phyloP scores from a whole-genome alignment of 257 asterid species.

The Solanum stenotomum region DNA sequence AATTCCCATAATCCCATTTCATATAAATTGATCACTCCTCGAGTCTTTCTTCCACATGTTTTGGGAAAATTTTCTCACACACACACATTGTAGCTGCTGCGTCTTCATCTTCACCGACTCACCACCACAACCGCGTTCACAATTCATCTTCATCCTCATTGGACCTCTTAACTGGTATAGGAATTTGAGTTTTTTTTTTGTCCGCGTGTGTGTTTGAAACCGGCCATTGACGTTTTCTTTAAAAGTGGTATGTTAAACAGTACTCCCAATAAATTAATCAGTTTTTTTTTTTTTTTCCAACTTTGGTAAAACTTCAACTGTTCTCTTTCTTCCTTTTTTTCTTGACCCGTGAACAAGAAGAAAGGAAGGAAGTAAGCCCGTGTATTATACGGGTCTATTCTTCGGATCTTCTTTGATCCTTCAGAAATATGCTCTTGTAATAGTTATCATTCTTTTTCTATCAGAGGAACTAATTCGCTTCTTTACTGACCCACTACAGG shows the following conservation, averaged over 20 bases:
- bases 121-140: neutral
- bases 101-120: neutral
- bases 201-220: neutral
- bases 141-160: neutral
- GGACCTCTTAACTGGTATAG: neutral
- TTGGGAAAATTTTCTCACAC: neutral
- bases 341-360: conserved; percentile 18
- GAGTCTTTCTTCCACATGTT: too few relatives aligned
- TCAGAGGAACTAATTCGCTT: neutral
- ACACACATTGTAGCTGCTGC: neutral
- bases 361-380: conserved; percentile 4
- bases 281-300: neutral
- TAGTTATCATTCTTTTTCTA: neutral
- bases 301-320: neutral
- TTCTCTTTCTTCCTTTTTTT: neutral
- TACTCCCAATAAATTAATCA: neutral
- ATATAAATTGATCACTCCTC: neutral
- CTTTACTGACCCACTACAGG: neutral
- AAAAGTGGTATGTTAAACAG: neutral
- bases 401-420: conserved; percentile 24
- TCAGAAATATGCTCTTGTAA: conserved; percentile 14
- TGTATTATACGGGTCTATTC: conserved; percentile 23
- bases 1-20: neutral
- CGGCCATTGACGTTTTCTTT: neutral
- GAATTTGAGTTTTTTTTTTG: neutral